phyloP scores from a whole-genome alignment of 2,329 filamentous ascomycete genomes.

The Nakataea oryzae region DNA sequence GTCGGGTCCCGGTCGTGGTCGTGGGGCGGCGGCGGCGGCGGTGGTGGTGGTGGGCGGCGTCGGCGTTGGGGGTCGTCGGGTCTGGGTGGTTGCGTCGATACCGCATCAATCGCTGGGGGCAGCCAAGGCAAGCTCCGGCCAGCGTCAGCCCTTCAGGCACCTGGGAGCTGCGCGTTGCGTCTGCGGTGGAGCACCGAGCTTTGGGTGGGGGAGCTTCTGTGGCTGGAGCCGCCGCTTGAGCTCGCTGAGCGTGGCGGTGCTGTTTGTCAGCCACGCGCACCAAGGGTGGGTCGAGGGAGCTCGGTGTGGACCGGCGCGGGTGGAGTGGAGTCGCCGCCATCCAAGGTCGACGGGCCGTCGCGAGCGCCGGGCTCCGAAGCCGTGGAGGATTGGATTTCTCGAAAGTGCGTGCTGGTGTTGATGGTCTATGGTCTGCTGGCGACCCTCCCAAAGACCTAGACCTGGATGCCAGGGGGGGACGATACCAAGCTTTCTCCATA shows the following conservation, averaged over 20 bases:
- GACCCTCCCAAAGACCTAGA: too few relatives aligned
- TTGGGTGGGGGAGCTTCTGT: background rate
- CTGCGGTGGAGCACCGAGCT: background rate
- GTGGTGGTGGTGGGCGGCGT: too few relatives aligned
- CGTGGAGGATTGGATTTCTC: background rate
- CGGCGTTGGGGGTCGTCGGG: background rate
- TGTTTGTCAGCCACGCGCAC: background rate
- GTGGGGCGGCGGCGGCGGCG: too few relatives aligned
- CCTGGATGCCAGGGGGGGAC: too few relatives aligned
- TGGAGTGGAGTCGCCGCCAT: too few relatives aligned
- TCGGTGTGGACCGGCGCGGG: too few relatives aligned
- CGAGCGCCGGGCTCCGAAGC: too few relatives aligned
- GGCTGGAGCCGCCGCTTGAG: background rate
- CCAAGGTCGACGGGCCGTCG: too few relatives aligned
- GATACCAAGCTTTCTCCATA: background rate
- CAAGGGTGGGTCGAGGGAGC: too few relatives aligned
- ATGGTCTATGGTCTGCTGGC: background rate
- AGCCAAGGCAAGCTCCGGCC: background rate
- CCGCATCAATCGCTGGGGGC: background rate
- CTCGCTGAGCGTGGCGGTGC: background rate
- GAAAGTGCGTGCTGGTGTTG: background rate
- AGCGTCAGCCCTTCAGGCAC: slow-evolving; percentile 6
- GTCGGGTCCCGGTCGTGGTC: too few relatives aligned
- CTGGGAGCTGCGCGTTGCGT: slow-evolving; percentile 9
- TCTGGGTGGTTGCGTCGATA: background rate